Conservation (phyloP, 495 filamentous ascomycete species). For the Xylaria venustula region DNA sequence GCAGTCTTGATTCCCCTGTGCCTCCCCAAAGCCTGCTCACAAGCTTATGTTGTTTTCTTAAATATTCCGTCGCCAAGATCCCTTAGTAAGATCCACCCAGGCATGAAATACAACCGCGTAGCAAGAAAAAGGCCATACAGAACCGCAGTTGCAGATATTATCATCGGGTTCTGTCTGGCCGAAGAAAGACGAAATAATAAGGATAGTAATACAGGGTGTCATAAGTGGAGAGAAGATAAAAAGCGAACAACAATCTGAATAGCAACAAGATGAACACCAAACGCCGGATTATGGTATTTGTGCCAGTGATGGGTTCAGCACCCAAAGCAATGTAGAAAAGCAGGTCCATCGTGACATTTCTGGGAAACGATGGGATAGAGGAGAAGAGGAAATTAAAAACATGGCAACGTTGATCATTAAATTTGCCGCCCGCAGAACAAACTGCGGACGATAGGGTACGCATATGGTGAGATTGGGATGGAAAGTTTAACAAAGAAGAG, state of each 20-base stretch:
- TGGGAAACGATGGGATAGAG: neutral
- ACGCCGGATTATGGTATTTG: slow-evolving; percentile 27
- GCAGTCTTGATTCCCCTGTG: neutral
- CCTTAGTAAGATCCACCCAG: neutral
- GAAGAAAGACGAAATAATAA: neutral
- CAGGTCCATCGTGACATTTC: neutral
- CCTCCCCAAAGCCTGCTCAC: neutral
- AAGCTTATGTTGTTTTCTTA: neutral
- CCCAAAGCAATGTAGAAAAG: slow-evolving; percentile 6
- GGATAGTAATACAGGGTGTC: neutral
- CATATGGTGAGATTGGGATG: slow-evolving; percentile 12
- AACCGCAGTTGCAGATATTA: neutral
- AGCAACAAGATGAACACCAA: neutral
- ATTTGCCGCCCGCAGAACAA: neutral
- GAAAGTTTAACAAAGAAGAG: slow-evolving; percentile 5
- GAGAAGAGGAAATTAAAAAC: slow-evolving; percentile 11
- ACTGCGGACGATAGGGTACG: slow-evolving; percentile 8
- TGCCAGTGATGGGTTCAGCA: slow-evolving; percentile 14
- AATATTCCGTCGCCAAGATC: neutral
- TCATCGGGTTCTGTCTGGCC: neutral
- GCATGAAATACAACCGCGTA: neutral
- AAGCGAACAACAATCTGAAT: neutral
- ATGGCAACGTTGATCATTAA: slow-evolving; percentile 30
- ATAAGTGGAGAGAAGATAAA: neutral
- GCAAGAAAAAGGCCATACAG: neutral